Percentiles rank a stretch among this genome's conserved stretches.
Conservation (phyloP, 2,329 filamentous ascomycete species). For the Alternaria atra region DNA sequence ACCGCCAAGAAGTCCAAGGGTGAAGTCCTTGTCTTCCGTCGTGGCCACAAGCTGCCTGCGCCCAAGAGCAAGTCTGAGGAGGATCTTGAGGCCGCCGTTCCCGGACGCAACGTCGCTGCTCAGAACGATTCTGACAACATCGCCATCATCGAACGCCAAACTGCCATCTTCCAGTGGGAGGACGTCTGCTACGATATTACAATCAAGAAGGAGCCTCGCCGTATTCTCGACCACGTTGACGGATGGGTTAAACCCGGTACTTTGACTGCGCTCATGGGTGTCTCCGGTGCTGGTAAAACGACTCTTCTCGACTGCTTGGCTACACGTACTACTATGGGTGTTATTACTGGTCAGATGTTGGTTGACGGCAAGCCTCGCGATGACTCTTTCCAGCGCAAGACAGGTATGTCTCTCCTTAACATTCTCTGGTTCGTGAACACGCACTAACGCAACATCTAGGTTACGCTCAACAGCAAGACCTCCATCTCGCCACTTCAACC, state of each 20-base stretch:
- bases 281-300: constrained; percentile 92
- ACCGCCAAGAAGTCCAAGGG: constrained; percentile 62
- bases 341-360: constrained; percentile 87
- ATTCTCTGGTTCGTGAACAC: neutral
- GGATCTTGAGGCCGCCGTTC: constrained; percentile 52
- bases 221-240: constrained; percentile 84
- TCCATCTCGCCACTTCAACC: constrained; percentile 84
- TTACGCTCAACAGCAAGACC: constrained; percentile 92
- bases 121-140: constrained; percentile 51
- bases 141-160: constrained; percentile 68
- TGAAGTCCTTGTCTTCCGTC: constrained; percentile 61
- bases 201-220: constrained; percentile 78
- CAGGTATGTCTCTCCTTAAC: constrained; percentile 59
- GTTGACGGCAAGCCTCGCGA: constrained; percentile 79
- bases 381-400: constrained; percentile 87
- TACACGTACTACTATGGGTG: constrained; percentile 85
- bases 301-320: constrained; percentile 88
- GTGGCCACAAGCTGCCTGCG: constrained; percentile 53
- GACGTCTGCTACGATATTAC: constrained; percentile 81
- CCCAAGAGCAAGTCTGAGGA: constrained; percentile 59
- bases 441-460: constrained; percentile 7
- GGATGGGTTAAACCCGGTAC: constrained; percentile 96
- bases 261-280: constrained; percentile 85
- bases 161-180: constrained; percentile 85
- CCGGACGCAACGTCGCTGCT: constrained; percentile 43